Conservation (phyloP, 169 alveolate species). For the Cryptosporidium felis region DNA sequence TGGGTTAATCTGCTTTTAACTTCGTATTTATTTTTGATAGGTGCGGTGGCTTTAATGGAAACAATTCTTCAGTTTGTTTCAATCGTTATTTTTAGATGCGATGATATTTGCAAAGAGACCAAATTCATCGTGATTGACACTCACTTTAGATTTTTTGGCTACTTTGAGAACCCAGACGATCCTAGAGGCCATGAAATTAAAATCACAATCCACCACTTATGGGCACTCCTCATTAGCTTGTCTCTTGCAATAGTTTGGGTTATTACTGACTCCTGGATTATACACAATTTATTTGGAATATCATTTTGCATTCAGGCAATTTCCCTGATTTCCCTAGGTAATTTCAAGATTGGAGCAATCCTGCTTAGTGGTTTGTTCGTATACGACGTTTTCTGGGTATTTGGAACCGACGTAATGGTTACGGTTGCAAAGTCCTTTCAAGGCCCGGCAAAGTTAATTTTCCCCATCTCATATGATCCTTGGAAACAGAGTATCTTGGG, state of each 20-base stretch:
- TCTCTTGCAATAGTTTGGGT: conserved; percentile 78
- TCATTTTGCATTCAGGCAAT: conserved; percentile 88
- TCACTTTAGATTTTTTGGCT: conserved; percentile 69
- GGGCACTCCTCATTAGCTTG: conserved; percentile 76
- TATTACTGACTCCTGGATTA: conserved; percentile 84
- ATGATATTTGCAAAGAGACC: conserved; percentile 58
- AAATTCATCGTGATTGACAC: conserved; percentile 34
- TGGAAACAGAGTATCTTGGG: conserved; percentile 88
- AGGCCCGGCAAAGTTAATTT: conserved; percentile 92
- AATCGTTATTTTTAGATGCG: conserved; percentile 35
- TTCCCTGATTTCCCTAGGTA: conserved; percentile 84
- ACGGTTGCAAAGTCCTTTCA: conserved; percentile 91
- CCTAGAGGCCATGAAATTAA: conserved; percentile 68
- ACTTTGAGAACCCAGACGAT: conserved; percentile 66
- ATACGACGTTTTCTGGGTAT: conserved; percentile 93
- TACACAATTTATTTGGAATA: conserved; percentile 87
- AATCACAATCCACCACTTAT: conserved; percentile 76
- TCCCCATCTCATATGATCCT: conserved; percentile 83
- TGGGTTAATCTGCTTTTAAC: conserved; percentile 79
- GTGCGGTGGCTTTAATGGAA: conserved; percentile 74
- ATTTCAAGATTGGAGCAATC: conserved; percentile 86
- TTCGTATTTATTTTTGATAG: conserved; percentile 73
- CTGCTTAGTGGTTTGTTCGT: conserved; percentile 87
- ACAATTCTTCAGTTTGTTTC: conserved; percentile 70
- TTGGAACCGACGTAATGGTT: conserved; percentile 94